Evolutionary conservation across 352 stramenopile genomes (phyloP).

Genomic region (Saprolegnia diclina): DNA sequence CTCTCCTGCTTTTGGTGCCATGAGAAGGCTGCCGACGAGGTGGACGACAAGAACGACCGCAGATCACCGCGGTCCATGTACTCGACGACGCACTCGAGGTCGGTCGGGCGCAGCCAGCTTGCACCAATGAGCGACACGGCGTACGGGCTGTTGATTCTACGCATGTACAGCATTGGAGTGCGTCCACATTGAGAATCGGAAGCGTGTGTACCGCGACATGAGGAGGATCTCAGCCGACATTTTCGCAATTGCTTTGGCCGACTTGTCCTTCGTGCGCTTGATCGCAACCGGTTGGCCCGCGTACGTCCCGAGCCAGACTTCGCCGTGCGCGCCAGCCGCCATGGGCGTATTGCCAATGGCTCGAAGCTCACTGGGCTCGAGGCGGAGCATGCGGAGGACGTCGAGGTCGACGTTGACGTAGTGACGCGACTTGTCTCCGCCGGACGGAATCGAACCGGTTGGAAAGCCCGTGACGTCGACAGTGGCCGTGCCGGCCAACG

Average conservation of each 20-base stretch:
- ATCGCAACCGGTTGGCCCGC: constrained; percentile 36
- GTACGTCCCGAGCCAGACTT: constrained; percentile 50
- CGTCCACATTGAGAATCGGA: neutral
- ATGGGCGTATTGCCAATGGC: neutral
- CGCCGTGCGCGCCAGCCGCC: constrained; percentile 38
- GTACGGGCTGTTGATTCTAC: constrained; percentile 7
- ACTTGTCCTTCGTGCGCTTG: constrained; percentile 40
- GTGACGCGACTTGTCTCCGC: neutral
- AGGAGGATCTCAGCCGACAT: constrained; percentile 10
- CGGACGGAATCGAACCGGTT: neutral
- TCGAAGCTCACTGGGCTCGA: constrained; percentile 13
- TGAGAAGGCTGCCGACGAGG: neutral
- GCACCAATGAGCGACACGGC: constrained; percentile 23
- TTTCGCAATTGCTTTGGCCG: neutral
- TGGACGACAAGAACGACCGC: neutral
- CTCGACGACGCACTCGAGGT: constrained; percentile 16
- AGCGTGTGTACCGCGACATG: constrained; percentile 17
- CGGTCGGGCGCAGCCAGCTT: neutral
- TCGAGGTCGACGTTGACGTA: neutral
- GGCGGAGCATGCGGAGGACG: neutral
- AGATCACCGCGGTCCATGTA: constrained; percentile 24
- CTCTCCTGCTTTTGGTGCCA: neutral
- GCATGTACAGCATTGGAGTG: neutral
- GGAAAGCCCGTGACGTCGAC: too few relatives aligned
- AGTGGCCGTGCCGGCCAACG: neutral